Conservation (phyloP, 768 basidiomycete genomes). For the Candolleomyces efflorescens region DNA sequence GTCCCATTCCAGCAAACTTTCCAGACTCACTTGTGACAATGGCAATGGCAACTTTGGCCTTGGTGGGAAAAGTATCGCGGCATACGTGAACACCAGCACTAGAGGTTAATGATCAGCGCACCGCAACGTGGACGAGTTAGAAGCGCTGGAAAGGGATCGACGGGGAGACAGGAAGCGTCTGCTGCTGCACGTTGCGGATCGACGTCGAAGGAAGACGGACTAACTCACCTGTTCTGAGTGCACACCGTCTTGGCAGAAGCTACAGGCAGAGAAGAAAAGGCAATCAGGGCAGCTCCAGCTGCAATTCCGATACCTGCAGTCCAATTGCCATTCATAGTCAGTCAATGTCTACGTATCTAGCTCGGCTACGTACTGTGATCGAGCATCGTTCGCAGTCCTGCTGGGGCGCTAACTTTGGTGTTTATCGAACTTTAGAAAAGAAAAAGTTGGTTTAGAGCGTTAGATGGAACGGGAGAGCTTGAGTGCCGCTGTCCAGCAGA, state of each 20-base stretch:
- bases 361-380: not conserved
- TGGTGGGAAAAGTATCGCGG: not conserved
- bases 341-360: not conserved
- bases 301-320: not conserved
- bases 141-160: not conserved
- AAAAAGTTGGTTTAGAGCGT: not conserved
- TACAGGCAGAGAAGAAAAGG: conserved; percentile 2
- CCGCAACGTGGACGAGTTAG: not conserved
- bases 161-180: not conserved
- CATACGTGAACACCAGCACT: conserved; percentile 2
- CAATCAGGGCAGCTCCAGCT: not conserved
- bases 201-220: not conserved
- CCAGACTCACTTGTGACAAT: not conserved
- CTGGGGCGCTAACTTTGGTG: not conserved
- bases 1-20: too few species aligned
- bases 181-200: not conserved
- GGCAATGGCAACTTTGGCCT: conserved; percentile 5
- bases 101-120: not conserved
- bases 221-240: not conserved
- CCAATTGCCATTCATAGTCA: not conserved
- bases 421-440: not conserved
- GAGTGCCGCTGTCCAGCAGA: not conserved
- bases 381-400: not conserved
- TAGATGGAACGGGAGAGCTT: not conserved
- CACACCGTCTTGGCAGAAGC: conserved; percentile 1